A percentile compares a stretch with the other conserved stretches of the same genome.
Evolutionary conservation across 2,329 filamentous ascomycete genomes (phyloP).

Genomic region (Colletotrichum cuscutae): DNA sequence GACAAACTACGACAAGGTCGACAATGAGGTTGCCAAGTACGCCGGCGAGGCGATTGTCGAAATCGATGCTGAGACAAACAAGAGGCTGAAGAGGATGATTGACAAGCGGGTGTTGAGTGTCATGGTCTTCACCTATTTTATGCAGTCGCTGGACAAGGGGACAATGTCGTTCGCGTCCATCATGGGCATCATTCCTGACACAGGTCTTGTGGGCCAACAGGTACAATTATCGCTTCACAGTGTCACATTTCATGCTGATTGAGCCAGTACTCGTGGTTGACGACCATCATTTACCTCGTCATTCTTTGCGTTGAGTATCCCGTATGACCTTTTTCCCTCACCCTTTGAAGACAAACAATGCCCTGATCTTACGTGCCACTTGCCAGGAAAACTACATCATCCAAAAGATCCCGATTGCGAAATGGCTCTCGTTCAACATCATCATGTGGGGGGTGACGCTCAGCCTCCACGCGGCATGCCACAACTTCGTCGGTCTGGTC

Average conservation of each 20-base stretch:
- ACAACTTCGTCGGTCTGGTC: slow-evolving; percentile 51
- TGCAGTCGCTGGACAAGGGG: slow-evolving; percentile 47
- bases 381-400: slow-evolving; percentile 40
- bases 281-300: slow-evolving; percentile 53
- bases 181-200: slow-evolving; percentile 40
- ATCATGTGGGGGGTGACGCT: slow-evolving; percentile 55
- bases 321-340: slow-evolving; percentile 39
- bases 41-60: slow-evolving; percentile 39
- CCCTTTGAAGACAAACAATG: neutral
- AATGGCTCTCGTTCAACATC: slow-evolving; percentile 50
- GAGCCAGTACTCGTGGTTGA: slow-evolving; percentile 46
- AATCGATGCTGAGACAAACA: slow-evolving; percentile 62
- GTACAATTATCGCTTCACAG: neutral
- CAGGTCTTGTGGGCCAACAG: slow-evolving; percentile 47
- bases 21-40: slow-evolving; percentile 25
- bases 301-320: slow-evolving; percentile 54
- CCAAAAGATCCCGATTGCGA: slow-evolving; percentile 50
- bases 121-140: slow-evolving; percentile 61
- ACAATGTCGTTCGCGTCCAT: slow-evolving; percentile 42
- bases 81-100: slow-evolving; percentile 57
- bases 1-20: slow-evolving; percentile 22
- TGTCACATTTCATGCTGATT: neutral
- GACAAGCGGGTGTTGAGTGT: slow-evolving; percentile 62
- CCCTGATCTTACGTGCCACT: neutral
- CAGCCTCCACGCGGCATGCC: slow-evolving; percentile 46